A percentile compares a stretch with the other conserved stretches of the same genome.
Conservation (phyloP, 1,284 basidiomycete species). For the Ganoderma boninense region DNA sequence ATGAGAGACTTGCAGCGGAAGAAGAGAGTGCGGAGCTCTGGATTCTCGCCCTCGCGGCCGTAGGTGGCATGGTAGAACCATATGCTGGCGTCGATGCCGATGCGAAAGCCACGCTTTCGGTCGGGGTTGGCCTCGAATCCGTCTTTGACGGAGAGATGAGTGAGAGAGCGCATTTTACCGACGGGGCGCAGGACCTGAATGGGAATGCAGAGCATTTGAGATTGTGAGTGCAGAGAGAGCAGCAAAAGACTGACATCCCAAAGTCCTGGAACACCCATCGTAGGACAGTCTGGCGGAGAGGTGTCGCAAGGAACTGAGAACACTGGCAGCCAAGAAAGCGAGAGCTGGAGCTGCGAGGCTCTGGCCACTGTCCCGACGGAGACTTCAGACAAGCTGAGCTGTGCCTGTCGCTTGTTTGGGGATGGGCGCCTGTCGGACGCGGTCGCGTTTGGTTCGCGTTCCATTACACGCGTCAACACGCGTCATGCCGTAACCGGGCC, state of each 20-base stretch:
- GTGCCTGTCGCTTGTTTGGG: too few species aligned
- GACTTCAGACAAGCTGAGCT: too few species aligned
- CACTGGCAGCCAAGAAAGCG: neutral
- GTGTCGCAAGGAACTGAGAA: neutral
- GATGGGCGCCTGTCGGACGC: too few species aligned
- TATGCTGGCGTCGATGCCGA: constrained; percentile 84
- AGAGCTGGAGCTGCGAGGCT: neutral
- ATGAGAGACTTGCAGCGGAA: constrained; percentile 81
- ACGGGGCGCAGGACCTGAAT: constrained; percentile 70
- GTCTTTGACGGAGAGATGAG: constrained; percentile 72
- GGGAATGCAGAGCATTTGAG: neutral
- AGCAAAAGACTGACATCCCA: constrained; percentile 27
- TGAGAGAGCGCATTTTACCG: constrained; percentile 68
- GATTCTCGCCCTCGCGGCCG: constrained; percentile 81
- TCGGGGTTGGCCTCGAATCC: constrained; percentile 72
- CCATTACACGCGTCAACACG: too few species aligned
- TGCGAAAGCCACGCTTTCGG: constrained; percentile 67
- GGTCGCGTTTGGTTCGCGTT: too few species aligned
- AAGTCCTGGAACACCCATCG: constrained; percentile 32
- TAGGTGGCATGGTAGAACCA: constrained; percentile 85
- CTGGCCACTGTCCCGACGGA: neutral
- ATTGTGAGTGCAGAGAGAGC: too few species aligned
- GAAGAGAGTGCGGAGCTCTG: constrained; percentile 78
- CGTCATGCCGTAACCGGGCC: too few species aligned
- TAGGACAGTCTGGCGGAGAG: neutral